phyloP scores from a whole-genome alignment of 129 eudicot genomes.

The Tagetes patula region DNA sequence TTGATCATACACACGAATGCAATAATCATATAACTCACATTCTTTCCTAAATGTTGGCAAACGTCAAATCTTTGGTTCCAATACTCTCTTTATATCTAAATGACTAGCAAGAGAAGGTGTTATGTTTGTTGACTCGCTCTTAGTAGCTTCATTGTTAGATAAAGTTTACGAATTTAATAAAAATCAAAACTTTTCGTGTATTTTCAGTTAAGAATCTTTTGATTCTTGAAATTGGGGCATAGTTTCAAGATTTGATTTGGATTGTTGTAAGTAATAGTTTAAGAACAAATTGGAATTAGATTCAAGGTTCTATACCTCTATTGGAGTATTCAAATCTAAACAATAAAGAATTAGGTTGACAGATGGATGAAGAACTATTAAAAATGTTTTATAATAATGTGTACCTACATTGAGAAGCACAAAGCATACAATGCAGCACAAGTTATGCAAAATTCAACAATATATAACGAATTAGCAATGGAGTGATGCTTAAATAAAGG shows the following conservation, averaged over 20 bases:
- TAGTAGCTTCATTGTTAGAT: conserved; percentile 22
- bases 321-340: conserved; percentile 17
- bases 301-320: conserved; percentile 25
- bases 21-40: not conserved
- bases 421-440: conserved; percentile 35
- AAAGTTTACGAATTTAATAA: conserved; percentile 20
- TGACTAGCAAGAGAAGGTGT: conserved; percentile 11
- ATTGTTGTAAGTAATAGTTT: conserved; percentile 26
- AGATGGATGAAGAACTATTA: conserved; percentile 20
- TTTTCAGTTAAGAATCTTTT: conserved; percentile 26
- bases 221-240: conserved; percentile 9
- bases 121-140: not conserved
- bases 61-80: not conserved
- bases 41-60: not conserved
- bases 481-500: conserved; percentile 24
- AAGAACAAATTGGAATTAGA: conserved; percentile 9
- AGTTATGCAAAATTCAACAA: conserved; percentile 32
- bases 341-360: conserved; percentile 26
- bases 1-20: not conserved
- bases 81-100: not conserved
- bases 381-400: conserved; percentile 17
- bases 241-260: conserved; percentile 10
- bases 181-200: conserved; percentile 16
- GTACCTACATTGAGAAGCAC: conserved; percentile 37
- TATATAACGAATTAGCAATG: conserved; percentile 21